phyloP scores from a whole-genome alignment of 352 stramenopile genomes.

The Globisporangium cylindrosporum region DNA sequence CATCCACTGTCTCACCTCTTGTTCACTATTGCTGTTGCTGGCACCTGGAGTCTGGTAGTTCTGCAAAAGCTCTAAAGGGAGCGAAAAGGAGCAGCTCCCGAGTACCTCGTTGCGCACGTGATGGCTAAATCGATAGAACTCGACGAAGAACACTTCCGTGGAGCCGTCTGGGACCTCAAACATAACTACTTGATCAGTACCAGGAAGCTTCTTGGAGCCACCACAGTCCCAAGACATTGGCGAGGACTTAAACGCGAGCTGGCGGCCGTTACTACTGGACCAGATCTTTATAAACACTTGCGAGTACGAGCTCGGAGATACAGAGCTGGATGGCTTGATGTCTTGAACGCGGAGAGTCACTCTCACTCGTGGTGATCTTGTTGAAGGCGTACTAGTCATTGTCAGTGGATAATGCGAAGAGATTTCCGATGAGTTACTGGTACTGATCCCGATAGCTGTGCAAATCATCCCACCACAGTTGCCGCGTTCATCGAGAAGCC shows the following conservation, averaged over 20 bases:
- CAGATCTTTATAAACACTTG: slow-evolving; percentile 13
- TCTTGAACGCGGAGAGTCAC: slow-evolving; percentile 1
- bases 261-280: slow-evolving; percentile 11
- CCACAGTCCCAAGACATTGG: neutral
- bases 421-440: neutral
- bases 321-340: slow-evolving; percentile 1
- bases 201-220: neutral
- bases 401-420: neutral
- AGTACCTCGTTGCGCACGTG: slow-evolving; percentile 12
- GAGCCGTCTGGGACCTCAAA: neutral
- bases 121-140: slow-evolving; percentile 16
- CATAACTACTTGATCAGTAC: neutral
- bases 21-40: neutral
- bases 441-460: neutral
- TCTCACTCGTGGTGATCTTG: neutral
- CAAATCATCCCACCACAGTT: slow-evolving; percentile 3
- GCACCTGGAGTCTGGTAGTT: neutral
- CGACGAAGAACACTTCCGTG: slow-evolving; percentile 15
- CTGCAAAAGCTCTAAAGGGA: neutral
- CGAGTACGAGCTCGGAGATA: neutral
- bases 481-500: slow-evolving; percentile 3
- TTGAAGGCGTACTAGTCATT: neutral
- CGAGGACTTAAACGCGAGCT: neutral
- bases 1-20: neutral
- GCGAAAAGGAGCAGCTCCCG: slow-evolving; percentile 5